Conservation (phyloP, 176 grass and related monocot genomes). For the Elymus sibiricus region DNA sequence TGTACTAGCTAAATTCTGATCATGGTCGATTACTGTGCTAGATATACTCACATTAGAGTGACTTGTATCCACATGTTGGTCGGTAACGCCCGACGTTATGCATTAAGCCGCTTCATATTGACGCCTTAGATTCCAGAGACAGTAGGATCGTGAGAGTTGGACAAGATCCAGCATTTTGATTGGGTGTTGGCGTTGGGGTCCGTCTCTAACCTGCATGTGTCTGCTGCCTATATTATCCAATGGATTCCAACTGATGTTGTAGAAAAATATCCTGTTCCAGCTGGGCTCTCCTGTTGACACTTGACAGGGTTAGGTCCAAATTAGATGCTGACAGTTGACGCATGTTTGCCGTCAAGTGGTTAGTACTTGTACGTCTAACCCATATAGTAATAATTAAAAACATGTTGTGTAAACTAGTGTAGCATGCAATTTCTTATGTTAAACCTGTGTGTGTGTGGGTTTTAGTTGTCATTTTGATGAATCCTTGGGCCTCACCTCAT, state of each 20-base stretch:
- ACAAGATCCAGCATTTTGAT: neutral
- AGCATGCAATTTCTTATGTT: neutral
- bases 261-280: too few relatives aligned
- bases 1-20: neutral
- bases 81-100: neutral
- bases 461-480: slow-evolving; percentile 1
- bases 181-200: neutral
- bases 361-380: neutral
- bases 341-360: neutral
- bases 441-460: neutral
- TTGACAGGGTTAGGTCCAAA: neutral
- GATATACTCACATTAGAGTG: neutral
- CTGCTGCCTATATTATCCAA: neutral
- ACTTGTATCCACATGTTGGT: neutral
- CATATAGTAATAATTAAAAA: neutral
- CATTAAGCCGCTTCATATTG: neutral
- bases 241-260: neutral
- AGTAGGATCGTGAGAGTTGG: neutral
- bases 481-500: neutral
- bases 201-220: neutral
- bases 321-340: neutral
- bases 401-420: neutral
- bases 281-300: neutral
- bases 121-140: neutral
- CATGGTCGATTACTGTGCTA: neutral